phyloP scores from a whole-genome alignment of 495 filamentous ascomycete genomes.

The Trypethelium eluteriae region DNA sequence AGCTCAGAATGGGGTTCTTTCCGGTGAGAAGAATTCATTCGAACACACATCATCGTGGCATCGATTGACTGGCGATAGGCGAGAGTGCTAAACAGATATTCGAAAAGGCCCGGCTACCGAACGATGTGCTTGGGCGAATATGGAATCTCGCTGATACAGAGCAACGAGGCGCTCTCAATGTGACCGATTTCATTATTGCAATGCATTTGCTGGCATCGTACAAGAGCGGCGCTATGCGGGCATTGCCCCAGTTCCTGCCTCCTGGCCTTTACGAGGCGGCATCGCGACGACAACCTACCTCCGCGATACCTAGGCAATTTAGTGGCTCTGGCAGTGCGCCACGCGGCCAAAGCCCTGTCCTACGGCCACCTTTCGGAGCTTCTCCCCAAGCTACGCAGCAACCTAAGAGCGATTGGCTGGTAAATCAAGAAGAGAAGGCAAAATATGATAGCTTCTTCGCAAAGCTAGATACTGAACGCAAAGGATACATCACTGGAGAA shows the following conservation, averaged over 20 bases:
- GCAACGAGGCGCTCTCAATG: conserved; percentile 78
- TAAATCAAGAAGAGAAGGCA: conserved; percentile 73
- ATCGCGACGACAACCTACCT: conserved; percentile 47
- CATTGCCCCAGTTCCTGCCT: conserved; percentile 73
- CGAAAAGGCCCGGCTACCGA: conserved; percentile 81
- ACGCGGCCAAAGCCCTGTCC: conserved; percentile 65
- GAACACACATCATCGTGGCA: not conserved
- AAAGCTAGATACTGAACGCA: conserved; percentile 68
- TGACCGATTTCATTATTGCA: conserved; percentile 91
- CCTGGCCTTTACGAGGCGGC: conserved; percentile 88
- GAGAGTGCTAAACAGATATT: conserved; percentile 91
- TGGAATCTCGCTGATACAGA: conserved; percentile 93
- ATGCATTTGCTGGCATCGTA: conserved; percentile 94
- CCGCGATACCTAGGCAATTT: conserved; percentile 63
- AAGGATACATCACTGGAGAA: conserved; percentile 80
- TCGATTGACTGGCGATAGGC: conserved; percentile 37
- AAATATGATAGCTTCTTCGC: conserved; percentile 79
- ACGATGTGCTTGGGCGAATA: conserved; percentile 82
- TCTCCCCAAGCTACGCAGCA: conserved; percentile 51
- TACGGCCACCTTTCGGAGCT: conserved; percentile 48
- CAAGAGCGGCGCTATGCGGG: conserved; percentile 71
- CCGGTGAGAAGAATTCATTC: conserved; percentile 43
- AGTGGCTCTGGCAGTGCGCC: conserved; percentile 50
- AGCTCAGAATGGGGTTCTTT: conserved; percentile 69
- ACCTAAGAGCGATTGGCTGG: conserved; percentile 70